Evolutionary conservation across 805 yeast species (phyloP), one percentile per base, ranked within the genome.

Genomic region (Candida vaughaniae): DNA sequence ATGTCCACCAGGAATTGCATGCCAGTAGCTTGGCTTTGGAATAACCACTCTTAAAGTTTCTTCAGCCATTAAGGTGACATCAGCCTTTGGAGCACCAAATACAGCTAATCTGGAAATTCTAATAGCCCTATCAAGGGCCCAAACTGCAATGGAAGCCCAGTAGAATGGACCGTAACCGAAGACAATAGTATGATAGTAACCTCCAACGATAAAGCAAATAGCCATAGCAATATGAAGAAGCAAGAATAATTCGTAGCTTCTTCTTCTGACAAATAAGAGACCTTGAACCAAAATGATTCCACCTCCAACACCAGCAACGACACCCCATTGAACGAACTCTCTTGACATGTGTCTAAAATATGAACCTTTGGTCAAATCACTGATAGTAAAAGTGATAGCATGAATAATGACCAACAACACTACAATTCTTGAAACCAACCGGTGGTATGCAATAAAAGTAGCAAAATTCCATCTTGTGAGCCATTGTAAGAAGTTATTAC

Each of bases 401-500:
- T 80, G 86, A 5, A 77, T 42, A 12, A 53, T 51, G 3, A 79
- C 51, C 27, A 77, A 49, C 19, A 69, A 58, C 2, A 68, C 34
- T 23, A 65, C 51, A 9, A 70, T 55, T 43, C 85, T 64, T 1
- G 79, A 70, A 6, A 77, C 44, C 61, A 82, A 80, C 35, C 82
- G 68, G 52, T 81, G 87, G 48, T 71, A 75, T 20, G 74, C 60
- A 31, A 78, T 64, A 51, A 77, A 81, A 16, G 81, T 66, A 0
- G 80, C 59, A 38, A 46, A 67, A 38, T 51, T 65, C 67, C 59
- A 62, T 34, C 90, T 87, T 0, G 90, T 75, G 2, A 80, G 37
- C 53, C 62, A 63, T 42, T 75, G 71, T 46, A 84, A 63, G 16
- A 85, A 76, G 48, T 82, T 85, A 56, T 85, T 85, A 47, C 93